Percentiles rank a stretch among this genome's conserved stretches.
Evolutionary conservation across 371 early-diverging fungal genomes (phyloP).

Genomic region (Coelomomyces lativittatus): DNA sequence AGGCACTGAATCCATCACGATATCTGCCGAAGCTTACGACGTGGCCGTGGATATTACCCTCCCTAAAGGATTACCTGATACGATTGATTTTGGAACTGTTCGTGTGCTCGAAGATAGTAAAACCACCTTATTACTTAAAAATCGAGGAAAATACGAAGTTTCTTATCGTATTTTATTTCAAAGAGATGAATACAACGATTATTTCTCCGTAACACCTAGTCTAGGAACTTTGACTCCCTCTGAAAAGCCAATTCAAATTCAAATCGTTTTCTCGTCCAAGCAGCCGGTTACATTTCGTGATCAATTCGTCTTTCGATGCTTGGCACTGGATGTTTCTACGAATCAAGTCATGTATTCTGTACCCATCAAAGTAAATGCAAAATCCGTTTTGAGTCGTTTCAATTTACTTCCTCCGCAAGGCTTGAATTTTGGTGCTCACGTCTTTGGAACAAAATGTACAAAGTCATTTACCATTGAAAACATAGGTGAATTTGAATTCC

Average conservation of each 20-base stretch:
- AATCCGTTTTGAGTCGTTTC: conserved; percentile 31
- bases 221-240: conserved; percentile 30
- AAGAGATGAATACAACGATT: conserved; percentile 11
- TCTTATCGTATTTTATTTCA: conserved; percentile 28
- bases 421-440: conserved; percentile 33
- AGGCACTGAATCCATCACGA: conserved; percentile 2
- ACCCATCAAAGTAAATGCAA: conserved; percentile 22
- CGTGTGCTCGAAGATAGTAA: conserved; percentile 33
- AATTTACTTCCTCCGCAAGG: conserved; percentile 22
- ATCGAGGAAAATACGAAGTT: conserved; percentile 39
- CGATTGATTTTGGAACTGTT: conserved; percentile 31
- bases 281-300: conserved; percentile 16
- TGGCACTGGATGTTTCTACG: conserved; percentile 2
- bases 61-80: conserved; percentile 34
- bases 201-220: conserved; percentile 16
- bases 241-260: conserved; percentile 28
- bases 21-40: conserved; percentile 38
- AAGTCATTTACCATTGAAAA: conserved; percentile 32
- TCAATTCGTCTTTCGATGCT: conserved; percentile 14
- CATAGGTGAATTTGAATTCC: conserved; percentile 37
- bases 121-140: conserved; percentile 23
- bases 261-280: conserved; percentile 18
- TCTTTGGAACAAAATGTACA: conserved; percentile 21
- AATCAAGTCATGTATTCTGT: conserved; percentile 19
- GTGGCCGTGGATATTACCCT: conserved; percentile 33